Conservation (phyloP, 306 rosid genomes). For the Cyclanthera cordifolia region DNA sequence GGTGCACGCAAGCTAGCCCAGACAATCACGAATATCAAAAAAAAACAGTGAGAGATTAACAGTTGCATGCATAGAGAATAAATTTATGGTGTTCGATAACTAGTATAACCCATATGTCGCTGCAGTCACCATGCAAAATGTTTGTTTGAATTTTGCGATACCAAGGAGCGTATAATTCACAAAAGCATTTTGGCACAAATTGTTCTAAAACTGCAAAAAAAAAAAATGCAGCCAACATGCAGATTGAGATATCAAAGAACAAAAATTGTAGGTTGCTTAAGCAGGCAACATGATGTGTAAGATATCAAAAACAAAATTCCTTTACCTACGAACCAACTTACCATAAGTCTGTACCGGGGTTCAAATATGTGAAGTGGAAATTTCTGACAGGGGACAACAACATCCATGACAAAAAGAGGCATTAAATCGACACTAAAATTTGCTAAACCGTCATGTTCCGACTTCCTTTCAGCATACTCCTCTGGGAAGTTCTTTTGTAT, state of each 20-base stretch:
- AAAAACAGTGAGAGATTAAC: too few relatives aligned
- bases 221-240: background rate
- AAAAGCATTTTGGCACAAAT: background rate
- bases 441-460: constrained; percentile 58
- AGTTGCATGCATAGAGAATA: background rate
- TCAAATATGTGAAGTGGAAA: constrained; percentile 90
- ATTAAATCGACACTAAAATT: constrained; percentile 62
- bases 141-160: background rate
- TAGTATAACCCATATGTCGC: background rate
- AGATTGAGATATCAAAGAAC: background rate
- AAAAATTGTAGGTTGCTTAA: background rate
- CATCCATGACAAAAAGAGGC: constrained; percentile 99
- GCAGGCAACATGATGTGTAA: background rate
- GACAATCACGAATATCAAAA: too few relatives aligned
- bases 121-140: background rate
- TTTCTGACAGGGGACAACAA: constrained; percentile 82
- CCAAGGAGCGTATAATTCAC: constrained; percentile 1
- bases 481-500: constrained; percentile 83
- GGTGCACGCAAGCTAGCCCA: too few relatives aligned
- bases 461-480: constrained; percentile 86
- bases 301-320: constrained; percentile 1
- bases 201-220: background rate
- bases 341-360: constrained; percentile 98
- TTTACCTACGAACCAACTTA: constrained; percentile 33
- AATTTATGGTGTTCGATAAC: background rate